These are phyloP conservation scores for Chaetomium tenue DNA, from an alignment of 495 filamentous ascomycete species.

Conservation along the genomic window DNA sequence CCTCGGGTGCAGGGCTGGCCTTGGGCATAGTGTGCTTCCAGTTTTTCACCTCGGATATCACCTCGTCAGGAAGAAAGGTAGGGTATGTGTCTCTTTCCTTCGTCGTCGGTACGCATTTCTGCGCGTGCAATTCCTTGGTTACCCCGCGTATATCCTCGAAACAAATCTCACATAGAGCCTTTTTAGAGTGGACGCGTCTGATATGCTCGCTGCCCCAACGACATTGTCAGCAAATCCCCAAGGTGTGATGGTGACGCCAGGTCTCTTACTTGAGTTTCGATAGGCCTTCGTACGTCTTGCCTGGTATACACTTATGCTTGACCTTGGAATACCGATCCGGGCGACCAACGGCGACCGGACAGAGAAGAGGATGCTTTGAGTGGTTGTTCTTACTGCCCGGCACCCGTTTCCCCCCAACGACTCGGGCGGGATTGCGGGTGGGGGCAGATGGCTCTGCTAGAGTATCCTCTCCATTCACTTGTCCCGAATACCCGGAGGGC, in stretches of 20 bases:
- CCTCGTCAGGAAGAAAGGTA: not conserved
- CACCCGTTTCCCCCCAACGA: not conserved
- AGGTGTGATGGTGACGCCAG: not conserved
- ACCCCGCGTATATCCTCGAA: not conserved
- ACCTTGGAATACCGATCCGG: not conserved
- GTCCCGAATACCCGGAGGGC: not conserved
- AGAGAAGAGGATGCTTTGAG: not conserved
- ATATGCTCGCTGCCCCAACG: not conserved
- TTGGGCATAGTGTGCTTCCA: not conserved
- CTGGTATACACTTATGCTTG: not conserved
- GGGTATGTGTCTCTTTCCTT: not conserved
- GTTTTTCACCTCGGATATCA: not conserved
- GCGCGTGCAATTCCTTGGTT: not conserved
- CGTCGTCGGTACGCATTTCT: not conserved
- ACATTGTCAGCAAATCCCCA: not conserved
- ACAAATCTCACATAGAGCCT: not conserved
- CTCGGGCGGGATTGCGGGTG: not conserved
- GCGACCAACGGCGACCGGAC: not conserved
- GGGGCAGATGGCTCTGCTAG: not conserved
- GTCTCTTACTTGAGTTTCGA: not conserved
- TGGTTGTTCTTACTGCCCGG: not conserved
- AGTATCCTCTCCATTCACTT: not conserved
- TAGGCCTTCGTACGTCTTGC: not conserved
- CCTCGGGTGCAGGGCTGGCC: too few relatives aligned
- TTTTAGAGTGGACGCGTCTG: not conserved